Evolutionary conservation across 805 yeast species (phyloP).

Genomic region (Metschnikowia lachancei): DNA sequence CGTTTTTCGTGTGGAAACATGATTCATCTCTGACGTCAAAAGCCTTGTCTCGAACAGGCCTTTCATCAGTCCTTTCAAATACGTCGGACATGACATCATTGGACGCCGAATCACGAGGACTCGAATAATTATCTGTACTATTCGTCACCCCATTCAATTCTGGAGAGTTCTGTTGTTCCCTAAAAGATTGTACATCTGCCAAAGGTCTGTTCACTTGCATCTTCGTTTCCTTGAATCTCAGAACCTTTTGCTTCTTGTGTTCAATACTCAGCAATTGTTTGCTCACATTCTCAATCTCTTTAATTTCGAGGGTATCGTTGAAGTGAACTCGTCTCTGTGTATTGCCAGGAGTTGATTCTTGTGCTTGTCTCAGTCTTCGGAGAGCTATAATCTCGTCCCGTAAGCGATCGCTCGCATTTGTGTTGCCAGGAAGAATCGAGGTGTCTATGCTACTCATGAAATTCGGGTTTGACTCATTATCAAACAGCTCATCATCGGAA

Average conservation of each 20-base stretch:
- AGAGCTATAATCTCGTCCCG: slow-evolving; percentile 41
- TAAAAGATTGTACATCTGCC: background rate
- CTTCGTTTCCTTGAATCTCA: slow-evolving; percentile 21
- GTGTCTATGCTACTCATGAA: slow-evolving; percentile 29
- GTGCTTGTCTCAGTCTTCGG: slow-evolving; percentile 16
- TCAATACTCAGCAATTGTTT: slow-evolving; percentile 38
- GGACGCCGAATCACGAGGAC: background rate
- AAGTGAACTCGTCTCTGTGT: slow-evolving; percentile 45
- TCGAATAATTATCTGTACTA: background rate
- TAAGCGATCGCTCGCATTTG: slow-evolving; percentile 26
- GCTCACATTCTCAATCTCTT: slow-evolving; percentile 58
- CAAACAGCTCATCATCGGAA: slow-evolving; percentile 36
- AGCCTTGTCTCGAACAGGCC: background rate
- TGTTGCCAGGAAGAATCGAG: slow-evolving; percentile 11
- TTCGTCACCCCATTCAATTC: background rate
- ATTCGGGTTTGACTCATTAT: slow-evolving; percentile 29
- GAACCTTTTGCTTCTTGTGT: slow-evolving; percentile 20
- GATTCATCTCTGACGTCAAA: background rate
- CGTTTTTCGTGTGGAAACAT: background rate
- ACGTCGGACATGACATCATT: slow-evolving; percentile 1
- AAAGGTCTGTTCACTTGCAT: slow-evolving; percentile 4
- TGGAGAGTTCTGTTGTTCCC: background rate
- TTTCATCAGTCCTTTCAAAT: slow-evolving; percentile 1
- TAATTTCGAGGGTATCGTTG: slow-evolving; percentile 51
- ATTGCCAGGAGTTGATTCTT: background rate